Evolutionary conservation across 1,284 basidiomycete species (phyloP).

Genomic region (Ustilago nuda): DNA sequence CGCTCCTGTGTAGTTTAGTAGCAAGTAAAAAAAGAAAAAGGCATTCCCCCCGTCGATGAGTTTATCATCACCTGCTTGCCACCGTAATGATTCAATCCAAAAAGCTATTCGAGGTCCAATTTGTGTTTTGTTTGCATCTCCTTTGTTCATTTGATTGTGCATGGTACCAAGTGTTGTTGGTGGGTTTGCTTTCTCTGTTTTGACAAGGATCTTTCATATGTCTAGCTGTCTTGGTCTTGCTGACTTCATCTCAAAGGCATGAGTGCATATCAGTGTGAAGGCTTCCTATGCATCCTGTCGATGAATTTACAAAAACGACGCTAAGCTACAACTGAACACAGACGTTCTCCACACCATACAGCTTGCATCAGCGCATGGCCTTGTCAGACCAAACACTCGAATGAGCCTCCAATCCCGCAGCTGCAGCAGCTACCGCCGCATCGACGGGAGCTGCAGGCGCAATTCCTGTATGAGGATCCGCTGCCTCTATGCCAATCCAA

Average conservation of each 20-base stretch:
- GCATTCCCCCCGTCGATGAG: neutral
- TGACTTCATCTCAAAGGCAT: too few species aligned
- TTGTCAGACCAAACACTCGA: slow-evolving; percentile 10
- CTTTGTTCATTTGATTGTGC: neutral
- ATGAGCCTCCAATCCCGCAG: slow-evolving; percentile 27
- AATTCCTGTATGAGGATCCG: neutral
- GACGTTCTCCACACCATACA: too few species aligned
- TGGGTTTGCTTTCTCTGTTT: too few species aligned
- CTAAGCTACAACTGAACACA: neutral
- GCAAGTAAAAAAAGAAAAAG: neutral
- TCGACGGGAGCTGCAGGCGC: slow-evolving; percentile 12
- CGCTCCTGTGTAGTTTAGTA: neutral
- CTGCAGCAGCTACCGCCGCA: slow-evolving; percentile 18
- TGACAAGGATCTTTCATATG: too few species aligned
- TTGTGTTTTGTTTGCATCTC: neutral
- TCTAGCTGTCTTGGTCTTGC: too few species aligned
- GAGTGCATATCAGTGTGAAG: too few species aligned
- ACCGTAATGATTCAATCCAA: neutral
- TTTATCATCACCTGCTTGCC: neutral
- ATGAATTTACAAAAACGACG: neutral
- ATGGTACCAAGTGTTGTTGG: too few species aligned
- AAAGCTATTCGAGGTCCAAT: neutral
- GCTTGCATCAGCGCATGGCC: neutral
- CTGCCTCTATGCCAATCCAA: slow-evolving; percentile 43
- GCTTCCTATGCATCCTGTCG: too few species aligned